phyloP scores from a whole-genome alignment of 148 eudicot species.

The Chenopodium suecicum region DNA sequence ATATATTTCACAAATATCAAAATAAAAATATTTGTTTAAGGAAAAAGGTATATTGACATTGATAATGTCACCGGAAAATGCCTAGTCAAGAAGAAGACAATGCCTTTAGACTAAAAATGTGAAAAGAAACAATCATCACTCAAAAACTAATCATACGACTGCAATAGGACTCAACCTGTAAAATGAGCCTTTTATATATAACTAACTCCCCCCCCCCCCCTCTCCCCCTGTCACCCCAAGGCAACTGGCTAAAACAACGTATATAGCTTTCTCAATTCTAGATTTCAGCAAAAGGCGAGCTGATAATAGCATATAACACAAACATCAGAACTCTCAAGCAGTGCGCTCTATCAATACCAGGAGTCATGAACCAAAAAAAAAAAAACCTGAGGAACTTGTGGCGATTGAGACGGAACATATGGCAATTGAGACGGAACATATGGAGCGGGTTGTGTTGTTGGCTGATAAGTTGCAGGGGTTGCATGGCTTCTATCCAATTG shows the following conservation, averaged over 20 bases:
- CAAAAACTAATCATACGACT: too few relatives aligned
- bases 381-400: constrained; percentile 60
- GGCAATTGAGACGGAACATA: constrained; percentile 66
- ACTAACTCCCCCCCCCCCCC: background rate
- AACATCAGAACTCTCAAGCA: background rate
- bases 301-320: background rate
- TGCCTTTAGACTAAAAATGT: too few relatives aligned
- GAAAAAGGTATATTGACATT: too few relatives aligned
- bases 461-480: constrained; percentile 53
- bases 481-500: constrained; percentile 42
- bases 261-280: too few relatives aligned
- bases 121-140: too few relatives aligned
- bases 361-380: background rate
- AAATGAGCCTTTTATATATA: background rate
- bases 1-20: too few relatives aligned
- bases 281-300: background rate
- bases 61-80: too few relatives aligned
- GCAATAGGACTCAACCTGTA: too few relatives aligned
- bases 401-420: constrained; percentile 68
- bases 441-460: constrained; percentile 47
- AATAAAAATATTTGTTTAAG: too few relatives aligned
- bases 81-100: too few relatives aligned
- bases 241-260: too few relatives aligned
- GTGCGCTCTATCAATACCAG: background rate
- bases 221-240: background rate